Percentiles rank a stretch among this genome's conserved stretches.
Evolutionary conservation across 129 eudicot species (phyloP).

Genomic region (Flaveria ramosissima): DNA sequence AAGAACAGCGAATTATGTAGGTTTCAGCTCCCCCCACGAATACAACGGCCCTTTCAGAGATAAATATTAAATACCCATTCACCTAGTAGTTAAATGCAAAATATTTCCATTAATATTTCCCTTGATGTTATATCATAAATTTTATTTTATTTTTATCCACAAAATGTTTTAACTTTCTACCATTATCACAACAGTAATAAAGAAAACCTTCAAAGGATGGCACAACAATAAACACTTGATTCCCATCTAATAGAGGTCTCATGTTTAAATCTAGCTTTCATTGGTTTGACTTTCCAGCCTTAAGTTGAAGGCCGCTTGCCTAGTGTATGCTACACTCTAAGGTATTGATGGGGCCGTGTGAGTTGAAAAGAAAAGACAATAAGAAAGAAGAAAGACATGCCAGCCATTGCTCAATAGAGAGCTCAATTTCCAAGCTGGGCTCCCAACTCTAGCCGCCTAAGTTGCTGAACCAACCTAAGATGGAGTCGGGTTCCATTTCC

Average conservation of each 20-base stretch:
- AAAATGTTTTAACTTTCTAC: not conserved
- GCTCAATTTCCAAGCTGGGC: slow-evolving; percentile 89
- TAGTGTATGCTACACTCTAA: too few relatives aligned
- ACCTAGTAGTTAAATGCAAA: slow-evolving; percentile 44
- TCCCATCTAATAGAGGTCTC: not conserved
- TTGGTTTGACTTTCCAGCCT: too few relatives aligned
- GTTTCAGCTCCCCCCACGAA: too few relatives aligned
- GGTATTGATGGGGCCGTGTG: too few relatives aligned
- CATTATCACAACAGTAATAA: not conserved
- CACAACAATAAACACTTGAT: not conserved
- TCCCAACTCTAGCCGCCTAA: slow-evolving; percentile 85
- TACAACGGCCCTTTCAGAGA: slow-evolving; percentile 57
- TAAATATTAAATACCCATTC: slow-evolving; percentile 64
- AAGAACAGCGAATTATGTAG: slow-evolving; percentile 49
- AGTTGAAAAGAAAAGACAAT: too few relatives aligned
- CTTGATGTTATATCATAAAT: not conserved
- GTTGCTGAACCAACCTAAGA: slow-evolving; percentile 38
- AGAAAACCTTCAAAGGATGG: too few relatives aligned
- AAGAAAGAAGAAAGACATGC: slow-evolving; percentile 37
- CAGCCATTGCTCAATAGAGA: slow-evolving; percentile 92
- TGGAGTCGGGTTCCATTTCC: slow-evolving; percentile 24
- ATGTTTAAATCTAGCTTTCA: too few relatives aligned
- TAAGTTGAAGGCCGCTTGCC: too few relatives aligned
- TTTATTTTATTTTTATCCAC: not conserved
- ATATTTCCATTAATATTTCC: not conserved